phyloP scores from a whole-genome alignment of 2,329 filamentous ascomycete genomes.

The Acrodontium crateriforme region DNA sequence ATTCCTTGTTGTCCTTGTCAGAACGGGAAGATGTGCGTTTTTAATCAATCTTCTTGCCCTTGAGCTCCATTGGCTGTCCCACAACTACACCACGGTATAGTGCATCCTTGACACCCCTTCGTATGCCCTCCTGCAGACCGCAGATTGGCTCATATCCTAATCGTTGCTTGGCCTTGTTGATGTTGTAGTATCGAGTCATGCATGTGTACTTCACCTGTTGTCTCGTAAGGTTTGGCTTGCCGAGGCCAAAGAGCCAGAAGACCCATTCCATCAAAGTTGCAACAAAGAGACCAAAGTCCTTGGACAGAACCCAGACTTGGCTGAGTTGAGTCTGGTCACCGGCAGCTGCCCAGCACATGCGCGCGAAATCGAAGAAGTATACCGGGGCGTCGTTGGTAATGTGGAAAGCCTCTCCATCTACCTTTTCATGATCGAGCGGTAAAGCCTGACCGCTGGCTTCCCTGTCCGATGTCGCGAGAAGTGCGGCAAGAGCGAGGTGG shows the following conservation, averaged over 20 bases:
- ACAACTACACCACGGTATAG: constrained; percentile 21
- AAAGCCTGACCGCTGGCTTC: constrained; percentile 17
- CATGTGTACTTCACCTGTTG: constrained; percentile 48
- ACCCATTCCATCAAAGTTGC: constrained; percentile 31
- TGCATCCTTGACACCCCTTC: constrained; percentile 31
- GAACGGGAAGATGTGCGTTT: no score
- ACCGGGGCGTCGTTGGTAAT: constrained; percentile 37
- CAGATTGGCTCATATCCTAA: constrained; percentile 58
- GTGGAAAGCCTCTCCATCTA: constrained; percentile 39
- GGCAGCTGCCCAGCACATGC: constrained; percentile 32
- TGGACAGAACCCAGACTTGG: constrained; percentile 30
- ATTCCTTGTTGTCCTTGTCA: no score
- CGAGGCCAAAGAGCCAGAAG: constrained; percentile 29
- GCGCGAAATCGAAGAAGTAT: constrained; percentile 39
- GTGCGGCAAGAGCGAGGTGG: constrained; percentile 35
- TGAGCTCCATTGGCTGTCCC: constrained; percentile 21
- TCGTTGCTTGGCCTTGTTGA: constrained; percentile 57
- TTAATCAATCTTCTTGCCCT: constrained; percentile 15
- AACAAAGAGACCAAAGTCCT: constrained; percentile 28
- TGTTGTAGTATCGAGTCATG: constrained; percentile 68
- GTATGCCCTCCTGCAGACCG: constrained; percentile 48
- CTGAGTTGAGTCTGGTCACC: constrained; percentile 25
- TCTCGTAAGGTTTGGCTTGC: constrained; percentile 33
- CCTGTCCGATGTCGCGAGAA: constrained; percentile 31
- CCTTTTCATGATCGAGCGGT: constrained; percentile 32